Evolutionary conservation across 257 asterid species (phyloP).

Genomic region (Solanum microdontum): DNA sequence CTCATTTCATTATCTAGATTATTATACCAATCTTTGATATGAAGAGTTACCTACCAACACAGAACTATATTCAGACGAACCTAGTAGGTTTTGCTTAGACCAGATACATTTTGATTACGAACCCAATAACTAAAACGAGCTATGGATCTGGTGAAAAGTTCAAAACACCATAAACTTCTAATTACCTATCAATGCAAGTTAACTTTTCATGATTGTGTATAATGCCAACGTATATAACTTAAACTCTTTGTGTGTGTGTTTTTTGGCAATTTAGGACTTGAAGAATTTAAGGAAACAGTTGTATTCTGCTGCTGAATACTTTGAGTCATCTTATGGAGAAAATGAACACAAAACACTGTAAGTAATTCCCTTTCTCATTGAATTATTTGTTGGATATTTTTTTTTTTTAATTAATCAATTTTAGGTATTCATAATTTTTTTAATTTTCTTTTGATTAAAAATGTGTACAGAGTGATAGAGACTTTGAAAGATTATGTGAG

Average conservation of each 20-base stretch:
- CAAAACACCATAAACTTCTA: background rate
- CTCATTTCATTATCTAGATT: background rate
- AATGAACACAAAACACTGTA: constrained; percentile 48
- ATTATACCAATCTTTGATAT: background rate
- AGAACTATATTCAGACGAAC: background rate
- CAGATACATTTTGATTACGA: background rate
- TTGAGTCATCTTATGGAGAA: constrained; percentile 44
- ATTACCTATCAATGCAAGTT: background rate
- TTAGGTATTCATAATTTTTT: background rate
- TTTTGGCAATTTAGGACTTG: constrained; percentile 33
- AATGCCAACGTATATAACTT: background rate
- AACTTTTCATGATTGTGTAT: background rate
- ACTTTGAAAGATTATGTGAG: constrained; percentile 48
- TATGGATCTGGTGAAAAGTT: background rate
- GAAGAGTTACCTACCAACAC: background rate
- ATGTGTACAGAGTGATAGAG: constrained; percentile 41
- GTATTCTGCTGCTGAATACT: constrained; percentile 68
- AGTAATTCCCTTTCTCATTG: background rate
- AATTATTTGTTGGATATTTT: background rate
- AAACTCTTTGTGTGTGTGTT: background rate
- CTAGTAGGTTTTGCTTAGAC: background rate
- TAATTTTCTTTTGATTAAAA: background rate
- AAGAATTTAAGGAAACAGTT: constrained; percentile 43
- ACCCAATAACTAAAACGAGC: background rate
- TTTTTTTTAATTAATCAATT: background rate